These are phyloP conservation scores for Iris macrosiphon DNA, from an alignment of 106 monocot species.

Conservation along the genomic window DNA sequence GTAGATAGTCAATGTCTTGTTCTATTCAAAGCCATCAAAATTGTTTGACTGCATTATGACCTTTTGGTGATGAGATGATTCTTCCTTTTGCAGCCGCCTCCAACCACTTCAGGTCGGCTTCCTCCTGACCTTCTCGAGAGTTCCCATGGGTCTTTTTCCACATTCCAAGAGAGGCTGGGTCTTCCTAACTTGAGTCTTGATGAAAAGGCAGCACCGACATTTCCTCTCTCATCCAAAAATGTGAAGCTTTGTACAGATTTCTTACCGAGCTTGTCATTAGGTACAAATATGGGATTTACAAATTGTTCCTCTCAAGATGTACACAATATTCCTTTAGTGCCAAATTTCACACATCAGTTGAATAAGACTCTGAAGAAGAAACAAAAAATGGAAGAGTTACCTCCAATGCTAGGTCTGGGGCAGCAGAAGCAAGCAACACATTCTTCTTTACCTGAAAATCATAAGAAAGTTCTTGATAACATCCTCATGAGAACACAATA, in stretches of 20 bases:
- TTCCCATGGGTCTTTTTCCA: slow-evolving; percentile 25
- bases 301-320: slow-evolving; percentile 28
- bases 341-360: slow-evolving; percentile 39
- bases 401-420: slow-evolving; percentile 43
- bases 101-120: slow-evolving; percentile 16
- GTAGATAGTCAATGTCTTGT: too few relatives aligned
- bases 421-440: slow-evolving; percentile 21
- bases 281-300: slow-evolving; percentile 31
- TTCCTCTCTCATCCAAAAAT: slow-evolving; percentile 29
- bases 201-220: slow-evolving; percentile 21
- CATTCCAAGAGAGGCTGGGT: slow-evolving; percentile 50
- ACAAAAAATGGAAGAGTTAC: slow-evolving; percentile 29
- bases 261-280: slow-evolving; percentile 49
- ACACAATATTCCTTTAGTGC: slow-evolving; percentile 40
- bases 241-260: slow-evolving; percentile 33
- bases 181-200: slow-evolving; percentile 43
- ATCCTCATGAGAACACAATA: slow-evolving; percentile 66
- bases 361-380: slow-evolving; percentile 48
- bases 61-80: too few relatives aligned
- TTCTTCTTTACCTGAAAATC: slow-evolving; percentile 55
- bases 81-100: slow-evolving; percentile 23
- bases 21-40: too few relatives aligned
- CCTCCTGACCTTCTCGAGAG: slow-evolving; percentile 19
- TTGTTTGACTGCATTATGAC: too few relatives aligned
- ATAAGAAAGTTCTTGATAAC: slow-evolving; percentile 82